Conservation (phyloP, 257 asterid species). For the Anisodus acutangulus region DNA sequence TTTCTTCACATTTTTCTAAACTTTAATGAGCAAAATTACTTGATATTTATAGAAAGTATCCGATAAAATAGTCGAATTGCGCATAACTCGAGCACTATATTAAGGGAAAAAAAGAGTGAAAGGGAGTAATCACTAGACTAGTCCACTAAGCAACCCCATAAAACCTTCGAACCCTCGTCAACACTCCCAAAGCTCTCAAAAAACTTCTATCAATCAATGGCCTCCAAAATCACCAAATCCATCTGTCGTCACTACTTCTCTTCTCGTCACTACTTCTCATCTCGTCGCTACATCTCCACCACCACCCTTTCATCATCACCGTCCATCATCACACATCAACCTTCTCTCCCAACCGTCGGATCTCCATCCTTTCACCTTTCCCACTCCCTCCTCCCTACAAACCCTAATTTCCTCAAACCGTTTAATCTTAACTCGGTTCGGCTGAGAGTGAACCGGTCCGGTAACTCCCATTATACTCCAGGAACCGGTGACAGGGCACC, state of each 20-base stretch:
- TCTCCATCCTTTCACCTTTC: constrained; percentile 22
- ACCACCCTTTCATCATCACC: neutral
- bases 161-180: neutral
- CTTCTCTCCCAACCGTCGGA: constrained; percentile 2
- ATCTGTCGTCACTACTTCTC: neutral
- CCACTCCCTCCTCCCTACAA: constrained; percentile 26
- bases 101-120: too few species aligned
- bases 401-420: constrained; percentile 24
- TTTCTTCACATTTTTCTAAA: too few species aligned
- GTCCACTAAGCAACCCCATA: neutral
- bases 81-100: too few species aligned
- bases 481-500: constrained; percentile 37
- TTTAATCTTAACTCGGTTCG: constrained; percentile 24
- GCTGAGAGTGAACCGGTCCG: constrained; percentile 33
- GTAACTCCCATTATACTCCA: constrained; percentile 20
- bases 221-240: constrained; percentile 28
- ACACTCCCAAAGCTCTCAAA: neutral
- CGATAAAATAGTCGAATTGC: too few species aligned
- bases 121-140: too few species aligned
- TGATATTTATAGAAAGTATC: too few species aligned
- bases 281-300: neutral
- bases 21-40: too few species aligned
- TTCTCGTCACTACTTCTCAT: neutral
- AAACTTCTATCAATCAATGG: neutral
- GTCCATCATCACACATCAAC: constrained; percentile 27